Evolutionary conservation across 1,284 basidiomycete species (phyloP), one percentile per base, ranked within the genome.

Genomic region (Testicularia cyperi): DNA sequence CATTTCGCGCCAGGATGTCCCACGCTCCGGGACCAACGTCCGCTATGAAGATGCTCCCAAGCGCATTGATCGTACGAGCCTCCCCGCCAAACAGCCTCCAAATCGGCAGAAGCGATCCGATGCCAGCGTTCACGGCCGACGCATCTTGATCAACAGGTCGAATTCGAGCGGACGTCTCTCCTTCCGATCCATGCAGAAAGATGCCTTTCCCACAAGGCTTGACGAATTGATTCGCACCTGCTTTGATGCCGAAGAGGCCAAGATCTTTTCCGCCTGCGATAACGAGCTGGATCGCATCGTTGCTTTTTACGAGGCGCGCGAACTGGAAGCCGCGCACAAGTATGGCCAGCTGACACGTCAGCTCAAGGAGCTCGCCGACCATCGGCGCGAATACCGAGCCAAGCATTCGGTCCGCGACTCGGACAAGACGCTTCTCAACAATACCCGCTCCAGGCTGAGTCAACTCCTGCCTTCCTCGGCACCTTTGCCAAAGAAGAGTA

Each of bases 231-330:
- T 72, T 24, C 27, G 30, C 8, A 77, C 88, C 16, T 80, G 82
- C 4, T 80, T 84, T 0, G 79, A 82, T 26, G 86, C 92, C 68
- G 75, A 43, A 90, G 94, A 79, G 83, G 92, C 18, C 86, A 91
- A 68, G 78, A 79, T 66, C 31, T 73, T 71, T 24, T 33, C 30
- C 8, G 65, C 58, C 0, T 54, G 66, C 39, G 63, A 74, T 26
- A 26, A 44, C 21, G 68, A 69, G 47, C 55, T 72, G 27, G 60
- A 64, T 18, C 54, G 62, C 18, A 68, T 67, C 43, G 44, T 60
- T 29, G 30, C 33, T 3, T 97, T 97, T 76, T 96, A 89, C 72
- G 70, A 82, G 7, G 83, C 83, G 19, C 82, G 86, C 19, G 88
- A 90, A 75, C 79, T 80, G 19, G 88, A 90, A 60, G 84, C 86